Conservation (phyloP, 2,329 filamentous ascomycete genomes). For the Aaosphaeria arxii region DNA sequence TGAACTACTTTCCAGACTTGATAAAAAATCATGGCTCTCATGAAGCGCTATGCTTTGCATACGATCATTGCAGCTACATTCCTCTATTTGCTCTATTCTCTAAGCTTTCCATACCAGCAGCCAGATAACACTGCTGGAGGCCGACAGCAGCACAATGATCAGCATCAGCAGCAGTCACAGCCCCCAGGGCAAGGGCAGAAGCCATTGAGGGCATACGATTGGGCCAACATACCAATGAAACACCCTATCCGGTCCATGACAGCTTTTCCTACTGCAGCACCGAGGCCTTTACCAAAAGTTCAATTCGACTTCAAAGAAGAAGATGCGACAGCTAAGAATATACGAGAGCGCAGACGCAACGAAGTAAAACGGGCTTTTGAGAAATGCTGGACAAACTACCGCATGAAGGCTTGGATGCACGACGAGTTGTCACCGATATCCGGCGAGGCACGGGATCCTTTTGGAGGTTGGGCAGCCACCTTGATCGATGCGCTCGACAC, state of each 20-base stretch:
- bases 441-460: constrained; percentile 39
- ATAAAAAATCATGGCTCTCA: constrained; percentile 31
- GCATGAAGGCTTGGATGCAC: constrained; percentile 46
- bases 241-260: constrained; percentile 38
- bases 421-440: constrained; percentile 48
- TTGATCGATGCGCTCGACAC: constrained; percentile 47
- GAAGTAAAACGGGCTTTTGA: constrained; percentile 44
- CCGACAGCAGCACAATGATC: neutral
- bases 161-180: neutral
- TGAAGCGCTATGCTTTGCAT: constrained; percentile 38
- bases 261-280: constrained; percentile 37
- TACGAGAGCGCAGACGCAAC: constrained; percentile 31
- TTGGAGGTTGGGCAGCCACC: constrained; percentile 48
- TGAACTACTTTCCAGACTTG: neutral
- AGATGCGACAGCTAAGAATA: constrained; percentile 24
- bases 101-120: constrained; percentile 32
- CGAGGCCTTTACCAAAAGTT: constrained; percentile 39
- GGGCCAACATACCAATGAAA: constrained; percentile 39
- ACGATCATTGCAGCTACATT: constrained; percentile 28
- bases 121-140: neutral
- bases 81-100: constrained; percentile 36
- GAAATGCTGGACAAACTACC: constrained; percentile 46
- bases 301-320: constrained; percentile 42
- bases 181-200: constrained; percentile 4
- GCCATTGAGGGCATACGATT: constrained; percentile 29